These are phyloP conservation scores for Amanita phalloides DNA, from an alignment of 768 basidiomycete genomes.

Conservation along the genomic window DNA sequence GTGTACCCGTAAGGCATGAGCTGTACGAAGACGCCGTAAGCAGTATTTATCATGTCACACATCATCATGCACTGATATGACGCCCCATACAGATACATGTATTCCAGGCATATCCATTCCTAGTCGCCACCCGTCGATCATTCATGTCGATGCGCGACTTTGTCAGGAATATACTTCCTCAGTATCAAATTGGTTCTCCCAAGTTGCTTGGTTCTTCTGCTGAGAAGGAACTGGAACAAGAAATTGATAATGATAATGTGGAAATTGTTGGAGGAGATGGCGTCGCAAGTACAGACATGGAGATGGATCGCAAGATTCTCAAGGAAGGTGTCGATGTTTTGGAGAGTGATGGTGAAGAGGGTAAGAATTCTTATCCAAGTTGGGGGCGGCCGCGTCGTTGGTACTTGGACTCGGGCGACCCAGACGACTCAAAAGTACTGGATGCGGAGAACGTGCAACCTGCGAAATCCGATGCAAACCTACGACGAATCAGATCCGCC, in stretches of 20 bases:
- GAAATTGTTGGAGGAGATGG: constrained; percentile 72
- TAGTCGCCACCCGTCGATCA: constrained; percentile 51
- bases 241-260: constrained; percentile 58
- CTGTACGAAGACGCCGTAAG: constrained; percentile 84
- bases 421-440: constrained; percentile 7
- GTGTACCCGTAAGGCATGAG: constrained; percentile 81
- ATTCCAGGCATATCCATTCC: constrained; percentile 83
- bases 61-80: not conserved
- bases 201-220: constrained; percentile 41
- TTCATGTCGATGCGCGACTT: constrained; percentile 66
- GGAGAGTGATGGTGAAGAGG: constrained; percentile 21
- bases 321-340: constrained; percentile 14
- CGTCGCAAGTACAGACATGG: constrained; percentile 34
- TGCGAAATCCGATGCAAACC: constrained; percentile 2
- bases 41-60: constrained; percentile 3
- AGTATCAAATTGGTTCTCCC: constrained; percentile 36
- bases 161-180: constrained; percentile 48
- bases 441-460: constrained; percentile 4
- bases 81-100: constrained; percentile 58
- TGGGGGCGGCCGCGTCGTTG: constrained; percentile 35
- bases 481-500: constrained; percentile 24
- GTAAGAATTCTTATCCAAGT: constrained; percentile 32
- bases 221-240: constrained; percentile 53
- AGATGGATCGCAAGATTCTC: constrained; percentile 28
- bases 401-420: constrained; percentile 13